Evolutionary conservation across 2,329 filamentous ascomycete species (phyloP).

Genomic region (Fusarium transvaalense): DNA sequence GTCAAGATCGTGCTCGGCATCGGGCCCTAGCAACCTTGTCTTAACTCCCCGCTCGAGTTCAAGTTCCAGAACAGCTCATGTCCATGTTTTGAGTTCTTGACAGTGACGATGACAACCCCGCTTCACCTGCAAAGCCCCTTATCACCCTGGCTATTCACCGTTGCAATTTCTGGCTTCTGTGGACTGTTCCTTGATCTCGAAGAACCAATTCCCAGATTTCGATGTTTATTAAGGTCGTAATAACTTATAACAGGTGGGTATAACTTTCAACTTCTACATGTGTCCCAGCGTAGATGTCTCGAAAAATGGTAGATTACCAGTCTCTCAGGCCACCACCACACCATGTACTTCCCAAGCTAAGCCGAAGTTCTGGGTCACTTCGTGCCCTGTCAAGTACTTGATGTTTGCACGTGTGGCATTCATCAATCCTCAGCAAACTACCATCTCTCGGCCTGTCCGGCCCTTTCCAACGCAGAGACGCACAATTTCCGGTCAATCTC

Average conservation of each 20-base stretch:
- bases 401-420: constrained; percentile 34
- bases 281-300: constrained; percentile 9
- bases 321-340: constrained; percentile 26
- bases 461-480: background rate
- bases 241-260: constrained; percentile 29
- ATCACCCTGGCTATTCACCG: constrained; percentile 17
- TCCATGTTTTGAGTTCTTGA: constrained; percentile 10
- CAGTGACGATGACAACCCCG: constrained; percentile 23
- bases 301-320: constrained; percentile 9
- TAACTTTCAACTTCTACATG: constrained; percentile 18
- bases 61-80: constrained; percentile 31
- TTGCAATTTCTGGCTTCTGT: constrained; percentile 21
- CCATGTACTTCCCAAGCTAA: constrained; percentile 20
- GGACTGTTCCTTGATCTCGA: constrained; percentile 28
- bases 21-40: constrained; percentile 33
- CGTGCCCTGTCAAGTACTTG: constrained; percentile 25
- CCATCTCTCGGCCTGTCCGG: constrained; percentile 26
- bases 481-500: constrained; percentile 29
- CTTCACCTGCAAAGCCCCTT: constrained; percentile 34
- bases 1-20: constrained; percentile 30
- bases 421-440: constrained; percentile 13
- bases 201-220: constrained; percentile 28
- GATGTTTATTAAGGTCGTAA: constrained; percentile 33
- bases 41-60: constrained; percentile 29
- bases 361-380: constrained; percentile 12